These are phyloP conservation scores for Didymella lethalis DNA, from an alignment of 2,329 filamentous ascomycete species.

Conservation along the genomic window DNA sequence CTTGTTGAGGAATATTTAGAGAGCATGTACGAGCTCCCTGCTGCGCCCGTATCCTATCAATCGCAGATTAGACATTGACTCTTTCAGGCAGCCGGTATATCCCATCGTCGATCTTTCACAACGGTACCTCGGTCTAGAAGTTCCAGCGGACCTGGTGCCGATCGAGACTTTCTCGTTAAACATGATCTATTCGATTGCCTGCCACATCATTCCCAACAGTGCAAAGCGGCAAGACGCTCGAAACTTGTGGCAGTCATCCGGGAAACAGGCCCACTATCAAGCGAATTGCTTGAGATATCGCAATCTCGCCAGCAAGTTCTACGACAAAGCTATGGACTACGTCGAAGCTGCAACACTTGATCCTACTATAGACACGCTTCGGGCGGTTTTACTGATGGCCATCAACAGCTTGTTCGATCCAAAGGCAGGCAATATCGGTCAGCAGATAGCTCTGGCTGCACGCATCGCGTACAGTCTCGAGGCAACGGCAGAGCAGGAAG, in stretches of 20 bases:
- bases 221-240: slow-evolving; percentile 32
- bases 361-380: slow-evolving; percentile 42
- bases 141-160: slow-evolving; percentile 35
- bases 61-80: not conserved
- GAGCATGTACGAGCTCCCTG: slow-evolving; percentile 28
- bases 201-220: slow-evolving; percentile 41
- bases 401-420: slow-evolving; percentile 50
- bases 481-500: slow-evolving; percentile 37
- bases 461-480: slow-evolving; percentile 46
- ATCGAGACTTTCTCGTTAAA: slow-evolving; percentile 44
- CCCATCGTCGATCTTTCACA: slow-evolving; percentile 41
- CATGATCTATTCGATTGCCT: slow-evolving; percentile 49
- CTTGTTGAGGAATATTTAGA: slow-evolving; percentile 44
- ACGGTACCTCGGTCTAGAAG: slow-evolving; percentile 36
- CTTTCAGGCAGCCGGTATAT: slow-evolving; percentile 34
- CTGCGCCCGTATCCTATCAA: not conserved
- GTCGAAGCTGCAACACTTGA: slow-evolving; percentile 46
- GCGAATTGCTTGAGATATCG: slow-evolving; percentile 43
- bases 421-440: slow-evolving; percentile 46
- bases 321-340: slow-evolving; percentile 42
- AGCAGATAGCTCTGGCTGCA: slow-evolving; percentile 48
- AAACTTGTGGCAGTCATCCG: slow-evolving; percentile 34
- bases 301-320: slow-evolving; percentile 37
- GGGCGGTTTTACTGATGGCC: slow-evolving; percentile 44
- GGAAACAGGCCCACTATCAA: slow-evolving; percentile 41